phyloP scores from a whole-genome alignment of 345 rosid genomes.

The Eucalyptus decipiens region DNA sequence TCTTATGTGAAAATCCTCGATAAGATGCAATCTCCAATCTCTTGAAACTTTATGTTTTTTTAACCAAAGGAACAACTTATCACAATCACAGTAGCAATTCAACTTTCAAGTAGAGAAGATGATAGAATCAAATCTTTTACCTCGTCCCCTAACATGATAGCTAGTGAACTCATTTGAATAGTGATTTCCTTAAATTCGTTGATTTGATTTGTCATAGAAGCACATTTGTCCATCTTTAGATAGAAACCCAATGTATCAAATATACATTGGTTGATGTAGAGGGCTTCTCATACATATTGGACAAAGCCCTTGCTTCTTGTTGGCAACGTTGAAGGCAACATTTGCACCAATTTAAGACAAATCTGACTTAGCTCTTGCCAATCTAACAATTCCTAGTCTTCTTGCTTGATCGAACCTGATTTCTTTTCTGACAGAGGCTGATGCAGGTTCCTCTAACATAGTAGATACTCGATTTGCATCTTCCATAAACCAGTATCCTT shows the following conservation, averaged over 20 bases:
- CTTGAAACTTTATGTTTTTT: background rate
- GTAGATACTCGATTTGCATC: too few relatives aligned
- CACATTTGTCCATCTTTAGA: background rate
- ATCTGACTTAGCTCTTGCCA: fast-evolving
- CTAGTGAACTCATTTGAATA: background rate
- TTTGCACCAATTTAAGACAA: background rate
- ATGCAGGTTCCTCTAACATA: background rate
- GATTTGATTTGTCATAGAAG: too few relatives aligned
- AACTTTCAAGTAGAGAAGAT: too few relatives aligned
- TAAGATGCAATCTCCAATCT: background rate
- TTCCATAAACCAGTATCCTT: background rate
- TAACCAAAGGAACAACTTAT: background rate
- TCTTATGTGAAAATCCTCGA: background rate
- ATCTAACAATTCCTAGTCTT: background rate
- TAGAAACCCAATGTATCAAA: background rate
- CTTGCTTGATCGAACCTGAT: too few relatives aligned
- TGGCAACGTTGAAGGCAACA: background rate
- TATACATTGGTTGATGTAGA: too few relatives aligned
- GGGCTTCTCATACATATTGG: background rate
- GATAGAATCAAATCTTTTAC: background rate
- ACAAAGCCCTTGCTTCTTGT: background rate
- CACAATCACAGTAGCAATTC: background rate
- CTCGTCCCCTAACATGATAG: fast-evolving
- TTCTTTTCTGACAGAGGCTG: background rate
- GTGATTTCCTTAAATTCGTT: background rate